Percentiles rank a stretch among this genome's conserved stretches.
These are phyloP conservation scores for Graphilbum sp. DNA, from an alignment of 2,329 filamentous ascomycete species.

Conservation along the genomic window DNA sequence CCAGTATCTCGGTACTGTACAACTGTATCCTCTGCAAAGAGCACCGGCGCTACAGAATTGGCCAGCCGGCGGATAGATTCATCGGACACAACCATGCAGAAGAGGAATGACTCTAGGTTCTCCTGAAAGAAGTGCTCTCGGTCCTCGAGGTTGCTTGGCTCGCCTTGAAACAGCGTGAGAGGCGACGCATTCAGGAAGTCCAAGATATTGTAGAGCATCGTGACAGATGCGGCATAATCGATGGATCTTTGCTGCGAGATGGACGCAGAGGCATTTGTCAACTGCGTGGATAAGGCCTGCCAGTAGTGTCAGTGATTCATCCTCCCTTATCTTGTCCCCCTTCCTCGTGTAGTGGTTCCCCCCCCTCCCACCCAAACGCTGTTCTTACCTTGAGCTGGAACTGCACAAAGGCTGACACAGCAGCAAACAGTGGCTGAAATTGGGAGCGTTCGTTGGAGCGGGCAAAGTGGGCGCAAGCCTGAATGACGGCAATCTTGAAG, in stretches of 20 bases:
- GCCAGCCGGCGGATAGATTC: slow-evolving; percentile 31
- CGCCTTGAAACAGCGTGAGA: slow-evolving; percentile 26
- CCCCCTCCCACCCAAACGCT: no score
- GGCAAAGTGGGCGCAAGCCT: slow-evolving; percentile 47
- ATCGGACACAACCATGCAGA: slow-evolving; percentile 36
- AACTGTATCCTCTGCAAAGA: slow-evolving; percentile 25
- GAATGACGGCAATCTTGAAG: slow-evolving; percentile 47
- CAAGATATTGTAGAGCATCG: slow-evolving; percentile 35
- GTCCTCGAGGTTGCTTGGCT: slow-evolving; percentile 18
- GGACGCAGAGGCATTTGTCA: slow-evolving; percentile 20
- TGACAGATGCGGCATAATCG: slow-evolving; percentile 21
- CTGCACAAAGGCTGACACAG: slow-evolving; percentile 39
- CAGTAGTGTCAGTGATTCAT: not conserved
- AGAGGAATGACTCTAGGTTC: slow-evolving; percentile 34
- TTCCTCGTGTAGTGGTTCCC: no score
- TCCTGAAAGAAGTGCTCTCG: slow-evolving; percentile 24
- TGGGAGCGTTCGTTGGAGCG: slow-evolving; percentile 29
- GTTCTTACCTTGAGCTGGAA: slow-evolving; percentile 36
- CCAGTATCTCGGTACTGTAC: slow-evolving; percentile 20
- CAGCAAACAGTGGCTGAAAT: slow-evolving; percentile 38
- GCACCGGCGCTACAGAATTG: slow-evolving; percentile 26
- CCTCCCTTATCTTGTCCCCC: not conserved
- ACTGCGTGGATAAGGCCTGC: slow-evolving; percentile 22
- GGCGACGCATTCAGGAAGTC: slow-evolving; percentile 40
- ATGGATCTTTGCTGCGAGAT: slow-evolving; percentile 23